Percentiles rank a stretch among this genome's conserved stretches.
These are phyloP conservation scores for Polysphondylium violaceum DNA, from an alignment of 78 protist species.

Conservation along the genomic window DNA sequence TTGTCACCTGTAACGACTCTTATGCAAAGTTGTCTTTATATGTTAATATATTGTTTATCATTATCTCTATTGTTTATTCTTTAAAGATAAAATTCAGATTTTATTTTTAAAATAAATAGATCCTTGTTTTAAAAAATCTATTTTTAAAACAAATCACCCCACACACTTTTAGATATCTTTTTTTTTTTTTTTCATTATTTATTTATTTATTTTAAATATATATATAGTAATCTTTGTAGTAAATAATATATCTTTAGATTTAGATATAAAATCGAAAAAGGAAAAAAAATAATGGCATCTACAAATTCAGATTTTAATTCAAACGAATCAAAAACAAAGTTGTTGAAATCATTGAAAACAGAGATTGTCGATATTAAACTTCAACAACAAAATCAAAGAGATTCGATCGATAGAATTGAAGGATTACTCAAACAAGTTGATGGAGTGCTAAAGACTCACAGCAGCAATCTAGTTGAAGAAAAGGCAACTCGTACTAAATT, in stretches of 20 bases:
- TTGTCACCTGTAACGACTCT: too few relatives aligned
- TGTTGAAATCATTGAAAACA: conserved; percentile 67
- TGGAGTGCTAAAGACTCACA: conserved; percentile 28
- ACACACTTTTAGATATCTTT: not conserved
- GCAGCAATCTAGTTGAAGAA: not conserved
- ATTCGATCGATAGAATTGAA: conserved; percentile 8
- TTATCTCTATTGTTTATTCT: not conserved
- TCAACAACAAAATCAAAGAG: conserved; percentile 49
- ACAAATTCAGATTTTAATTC: not conserved
- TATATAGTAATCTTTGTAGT: not conserved
- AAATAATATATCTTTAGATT: not conserved
- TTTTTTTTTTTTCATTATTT: not conserved
- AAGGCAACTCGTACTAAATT: conserved; percentile 44
- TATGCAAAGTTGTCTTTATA: too few relatives aligned
- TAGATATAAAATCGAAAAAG: not conserved
- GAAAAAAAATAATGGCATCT: not conserved
- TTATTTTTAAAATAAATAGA: too few relatives aligned
- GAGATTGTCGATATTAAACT: conserved; percentile 61
- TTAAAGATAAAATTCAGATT: too few relatives aligned
- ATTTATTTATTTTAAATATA: not conserved
- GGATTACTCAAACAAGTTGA: conserved; percentile 29
- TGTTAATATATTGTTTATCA: not conserved
- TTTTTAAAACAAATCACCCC: too few relatives aligned
- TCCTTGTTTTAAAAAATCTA: too few relatives aligned
- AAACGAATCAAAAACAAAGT: conserved; percentile 56